phyloP scores from a whole-genome alignment of 1,284 basidiomycete genomes.

The Marasmius tenuissimus region DNA sequence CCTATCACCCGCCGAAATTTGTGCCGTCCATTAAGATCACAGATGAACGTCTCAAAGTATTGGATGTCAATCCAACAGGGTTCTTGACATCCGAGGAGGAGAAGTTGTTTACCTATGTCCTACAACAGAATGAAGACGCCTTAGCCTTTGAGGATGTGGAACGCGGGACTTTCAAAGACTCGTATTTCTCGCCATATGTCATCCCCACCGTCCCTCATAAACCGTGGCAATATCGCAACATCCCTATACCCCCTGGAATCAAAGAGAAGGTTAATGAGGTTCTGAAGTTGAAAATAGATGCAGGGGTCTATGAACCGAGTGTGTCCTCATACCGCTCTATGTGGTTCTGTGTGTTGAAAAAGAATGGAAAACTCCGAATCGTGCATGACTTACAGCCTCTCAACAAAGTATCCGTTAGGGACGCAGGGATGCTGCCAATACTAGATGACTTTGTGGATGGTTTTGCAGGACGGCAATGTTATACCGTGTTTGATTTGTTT shows the following conservation, averaged over 20 bases:
- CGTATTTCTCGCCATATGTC: slow-evolving; percentile 31
- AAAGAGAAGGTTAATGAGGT: slow-evolving; percentile 19
- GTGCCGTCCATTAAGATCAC: too few species aligned
- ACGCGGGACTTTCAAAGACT: slow-evolving; percentile 26
- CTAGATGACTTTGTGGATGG: slow-evolving; percentile 32
- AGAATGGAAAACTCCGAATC: slow-evolving; percentile 27
- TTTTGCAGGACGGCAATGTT: slow-evolving; percentile 28
- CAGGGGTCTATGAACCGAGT: slow-evolving; percentile 29
- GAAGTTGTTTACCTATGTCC: slow-evolving; percentile 23
- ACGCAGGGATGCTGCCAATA: slow-evolving; percentile 28
- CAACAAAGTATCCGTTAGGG: too few species aligned
- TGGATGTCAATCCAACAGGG: slow-evolving; percentile 19
- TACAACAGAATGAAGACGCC: slow-evolving; percentile 22
- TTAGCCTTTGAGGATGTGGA: slow-evolving; percentile 28
- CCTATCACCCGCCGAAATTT: too few species aligned
- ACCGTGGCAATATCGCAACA: too few species aligned
- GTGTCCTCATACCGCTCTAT: slow-evolving; percentile 32
- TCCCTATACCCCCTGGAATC: slow-evolving; percentile 24
- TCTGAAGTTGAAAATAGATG: slow-evolving; percentile 21
- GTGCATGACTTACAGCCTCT: slow-evolving; percentile 34
- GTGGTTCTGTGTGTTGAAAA: slow-evolving; percentile 44
- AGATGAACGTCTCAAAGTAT: too few species aligned
- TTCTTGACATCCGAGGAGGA: slow-evolving; percentile 29
- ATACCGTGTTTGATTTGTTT: too few species aligned
- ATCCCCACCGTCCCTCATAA: slow-evolving; percentile 23